A percentile compares a stretch with the other conserved stretches of the same genome.
Conservation (phyloP, 768 basidiomycete species). For the Kwoniella dejecticola region DNA sequence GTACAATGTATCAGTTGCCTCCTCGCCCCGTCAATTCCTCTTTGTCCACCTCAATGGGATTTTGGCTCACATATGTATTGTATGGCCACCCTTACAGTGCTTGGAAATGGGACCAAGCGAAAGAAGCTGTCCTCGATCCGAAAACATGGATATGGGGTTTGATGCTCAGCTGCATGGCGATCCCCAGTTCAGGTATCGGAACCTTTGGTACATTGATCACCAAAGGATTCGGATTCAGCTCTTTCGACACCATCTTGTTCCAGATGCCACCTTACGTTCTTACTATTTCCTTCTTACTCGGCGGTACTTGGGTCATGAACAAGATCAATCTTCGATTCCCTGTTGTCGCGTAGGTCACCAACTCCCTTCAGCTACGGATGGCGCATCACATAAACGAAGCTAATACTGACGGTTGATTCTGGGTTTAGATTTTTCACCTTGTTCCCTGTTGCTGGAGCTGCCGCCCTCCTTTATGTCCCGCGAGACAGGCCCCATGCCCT, state of each 20-base stretch:
- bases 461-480: constrained; percentile 31
- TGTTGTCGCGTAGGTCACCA: constrained; percentile 26
- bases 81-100: constrained; percentile 2
- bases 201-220: constrained; percentile 35
- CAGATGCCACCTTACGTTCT: constrained; percentile 36
- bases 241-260: constrained; percentile 26
- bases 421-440: constrained; percentile 20
- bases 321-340: constrained; percentile 28
- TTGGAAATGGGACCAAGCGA: constrained; percentile 38
- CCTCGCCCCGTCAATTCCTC: too few relatives aligned
- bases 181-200: constrained; percentile 28
- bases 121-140: constrained; percentile 41
- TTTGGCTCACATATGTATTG: neutral
- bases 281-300: constrained; percentile 15
- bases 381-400: too few relatives aligned
- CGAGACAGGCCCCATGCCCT: constrained; percentile 26
- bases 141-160: constrained; percentile 32
- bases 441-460: constrained; percentile 41
- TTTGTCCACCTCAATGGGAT: too few relatives aligned
- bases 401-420: too few relatives aligned
- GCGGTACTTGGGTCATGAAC: constrained; percentile 31
- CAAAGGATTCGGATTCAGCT: constrained; percentile 32
- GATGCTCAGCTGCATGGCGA: constrained; percentile 33
- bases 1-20: too few relatives aligned
- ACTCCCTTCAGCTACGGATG: too few relatives aligned